Evolutionary conservation across 192 early-diverging fungal genomes (phyloP), one percentile per base, ranked within the genome.

Genomic region (Dimargaris verticillata): DNA sequence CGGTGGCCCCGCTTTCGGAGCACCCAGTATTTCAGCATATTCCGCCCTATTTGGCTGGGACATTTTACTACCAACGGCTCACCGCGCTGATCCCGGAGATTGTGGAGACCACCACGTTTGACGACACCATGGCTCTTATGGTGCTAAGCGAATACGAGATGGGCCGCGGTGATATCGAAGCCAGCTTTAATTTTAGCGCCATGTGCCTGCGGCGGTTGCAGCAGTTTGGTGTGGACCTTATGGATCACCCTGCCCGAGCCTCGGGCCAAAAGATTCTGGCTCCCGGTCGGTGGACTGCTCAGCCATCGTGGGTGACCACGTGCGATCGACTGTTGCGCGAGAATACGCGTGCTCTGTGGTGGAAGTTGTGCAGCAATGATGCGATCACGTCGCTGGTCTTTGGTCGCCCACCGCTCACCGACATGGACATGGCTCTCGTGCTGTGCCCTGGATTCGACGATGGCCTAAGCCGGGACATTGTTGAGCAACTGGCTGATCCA

Each of bases 11-110:
- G 22, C 15, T 59, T 3, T 59, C 57, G 15, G 42, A 13, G 33
- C 57, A 59, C 57, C 2, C 22, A 13, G 57, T 59, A n/a, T 59
- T 59, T n/a, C 38, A 44, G 4, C n/a, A 43, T 43, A 44, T 59
- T 7, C 57, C 57, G 4, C 57, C 43, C 43, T 38, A 44, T 6
- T 18, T 44, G 6, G 57, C 57, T 1, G 43, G 57, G 17, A 5
- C n/a, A 17, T 9, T 22, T 38, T 59, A 59, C 43, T 44, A 59
- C 38, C 17, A 43, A 20, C 57, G 28, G 6, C n/a, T 59, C 5
- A 18, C n/a, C 10, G 5, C 28, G 1, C 15, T 43, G 28, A 20
- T 59, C 17, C 28, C 41, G 5, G 15, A 6, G 3, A 18, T 43
- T 14, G 17, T 59, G n/a, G 57, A 59, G 43, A 59, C 33, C 42